phyloP scores from a whole-genome alignment of 805 yeast species.

The Wickerhamomyces bovis region DNA sequence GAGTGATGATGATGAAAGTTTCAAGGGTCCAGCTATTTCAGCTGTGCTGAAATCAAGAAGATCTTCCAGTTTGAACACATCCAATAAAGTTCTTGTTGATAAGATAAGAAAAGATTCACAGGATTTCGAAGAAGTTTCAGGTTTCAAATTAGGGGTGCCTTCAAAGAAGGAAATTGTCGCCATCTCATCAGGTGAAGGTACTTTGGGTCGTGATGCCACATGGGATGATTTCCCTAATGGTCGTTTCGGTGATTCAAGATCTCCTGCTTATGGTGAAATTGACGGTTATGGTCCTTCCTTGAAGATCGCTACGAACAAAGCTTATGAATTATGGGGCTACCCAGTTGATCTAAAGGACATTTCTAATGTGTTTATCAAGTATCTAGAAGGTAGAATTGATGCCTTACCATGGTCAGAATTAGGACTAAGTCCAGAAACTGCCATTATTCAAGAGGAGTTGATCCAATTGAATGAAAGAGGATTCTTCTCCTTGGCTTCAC shows the following conservation, averaged over 20 bases:
- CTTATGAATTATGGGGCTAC: slow-evolving; percentile 73
- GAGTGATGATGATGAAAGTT: slow-evolving; percentile 23
- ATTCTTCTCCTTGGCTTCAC: slow-evolving; percentile 87
- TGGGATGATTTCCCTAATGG: slow-evolving; percentile 99
- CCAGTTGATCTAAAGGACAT: slow-evolving; percentile 60
- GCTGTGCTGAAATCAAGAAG: slow-evolving; percentile 12
- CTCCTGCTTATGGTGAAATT: slow-evolving; percentile 97
- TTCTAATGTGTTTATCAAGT: slow-evolving; percentile 59
- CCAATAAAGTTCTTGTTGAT: slow-evolving; percentile 36
- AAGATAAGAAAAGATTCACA: slow-evolving; percentile 21
- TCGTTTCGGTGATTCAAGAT: slow-evolving; percentile 88
- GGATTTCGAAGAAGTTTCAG: slow-evolving; percentile 19
- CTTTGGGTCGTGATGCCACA: slow-evolving; percentile 80
- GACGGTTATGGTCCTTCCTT: slow-evolving; percentile 95
- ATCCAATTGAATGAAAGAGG: slow-evolving; percentile 70
- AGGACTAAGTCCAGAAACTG: slow-evolving; percentile 83
- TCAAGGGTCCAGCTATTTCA: slow-evolving; percentile 1
- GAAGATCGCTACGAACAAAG: slow-evolving; percentile 64
- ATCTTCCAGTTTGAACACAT: slow-evolving; percentile 26
- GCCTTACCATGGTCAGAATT: slow-evolving; percentile 90
- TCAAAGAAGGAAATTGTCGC: slow-evolving; percentile 59
- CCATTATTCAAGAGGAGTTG: slow-evolving; percentile 85
- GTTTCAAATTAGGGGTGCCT: slow-evolving; percentile 25
- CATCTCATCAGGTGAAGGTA: slow-evolving; percentile 79
- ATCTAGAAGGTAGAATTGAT: slow-evolving; percentile 67